Conservation (phyloP, 177 flowering plant species). For the Vitis hybrid region DNA sequence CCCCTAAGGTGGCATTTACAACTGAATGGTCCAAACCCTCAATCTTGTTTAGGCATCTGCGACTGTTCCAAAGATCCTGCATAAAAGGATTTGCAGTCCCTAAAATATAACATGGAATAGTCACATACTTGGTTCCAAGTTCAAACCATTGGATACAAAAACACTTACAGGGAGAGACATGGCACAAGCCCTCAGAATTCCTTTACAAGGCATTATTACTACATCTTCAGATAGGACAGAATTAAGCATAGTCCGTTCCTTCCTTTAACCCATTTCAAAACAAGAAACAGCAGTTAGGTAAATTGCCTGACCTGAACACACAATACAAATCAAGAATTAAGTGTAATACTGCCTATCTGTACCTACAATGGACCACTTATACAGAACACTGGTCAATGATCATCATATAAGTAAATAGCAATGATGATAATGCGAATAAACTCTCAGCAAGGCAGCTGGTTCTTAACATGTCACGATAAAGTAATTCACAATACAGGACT, state of each 20-base stretch:
- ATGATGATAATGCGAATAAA: too few relatives aligned
- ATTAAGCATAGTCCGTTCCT: slow-evolving; percentile 64
- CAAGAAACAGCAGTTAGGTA: background rate
- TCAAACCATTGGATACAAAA: background rate
- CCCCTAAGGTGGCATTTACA: slow-evolving; percentile 75
- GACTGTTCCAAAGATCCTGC: slow-evolving; percentile 91
- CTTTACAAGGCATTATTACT: slow-evolving; percentile 75
- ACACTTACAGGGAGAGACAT: slow-evolving; percentile 79
- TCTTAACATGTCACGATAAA: too few relatives aligned
- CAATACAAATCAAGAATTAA: background rate
- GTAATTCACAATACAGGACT: too few relatives aligned
- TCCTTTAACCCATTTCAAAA: slow-evolving; percentile 48
- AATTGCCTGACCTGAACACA: background rate
- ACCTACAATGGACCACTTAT: background rate
- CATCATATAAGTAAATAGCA: background rate
- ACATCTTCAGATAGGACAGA: slow-evolving; percentile 64
- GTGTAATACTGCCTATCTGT: background rate
- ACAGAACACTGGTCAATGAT: background rate
- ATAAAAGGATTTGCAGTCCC: slow-evolving; percentile 1
- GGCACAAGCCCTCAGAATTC: slow-evolving; percentile 81
- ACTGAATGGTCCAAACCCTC: slow-evolving; percentile 91
- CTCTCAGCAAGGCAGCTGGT: too few relatives aligned
- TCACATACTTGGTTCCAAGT: background rate
- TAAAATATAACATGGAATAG: background rate
- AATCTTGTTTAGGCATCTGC: slow-evolving; percentile 52